phyloP scores from a whole-genome alignment of 495 filamentous ascomycete genomes.

The Hyaloscypha variabilis region DNA sequence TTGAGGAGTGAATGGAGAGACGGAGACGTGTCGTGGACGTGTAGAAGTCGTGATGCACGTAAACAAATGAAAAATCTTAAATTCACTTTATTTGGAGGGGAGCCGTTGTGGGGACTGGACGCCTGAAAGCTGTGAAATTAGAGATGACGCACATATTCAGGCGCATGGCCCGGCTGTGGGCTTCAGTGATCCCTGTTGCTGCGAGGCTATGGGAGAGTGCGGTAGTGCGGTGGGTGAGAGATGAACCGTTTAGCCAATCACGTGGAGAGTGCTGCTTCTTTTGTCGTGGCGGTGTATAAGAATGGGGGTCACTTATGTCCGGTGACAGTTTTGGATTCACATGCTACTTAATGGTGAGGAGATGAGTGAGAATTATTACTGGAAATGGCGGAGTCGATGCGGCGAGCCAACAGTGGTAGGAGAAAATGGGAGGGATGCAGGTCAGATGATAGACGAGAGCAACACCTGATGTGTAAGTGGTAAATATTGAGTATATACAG shows the following conservation, averaged over 20 bases:
- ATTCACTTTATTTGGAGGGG: not conserved
- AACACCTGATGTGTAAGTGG: not conserved
- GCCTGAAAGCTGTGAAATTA: not conserved
- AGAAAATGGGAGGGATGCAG: too few species aligned
- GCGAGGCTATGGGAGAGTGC: not conserved
- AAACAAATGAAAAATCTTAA: not conserved
- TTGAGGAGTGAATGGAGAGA: too few species aligned
- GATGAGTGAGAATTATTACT: not conserved
- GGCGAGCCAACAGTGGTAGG: too few species aligned
- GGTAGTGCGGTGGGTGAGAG: not conserved
- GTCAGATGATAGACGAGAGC: not conserved
- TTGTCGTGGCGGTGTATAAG: not conserved
- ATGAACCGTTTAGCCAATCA: not conserved
- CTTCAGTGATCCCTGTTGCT: not conserved
- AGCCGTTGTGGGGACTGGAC: not conserved
- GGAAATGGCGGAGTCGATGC: too few species aligned
- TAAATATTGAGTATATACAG: conserved; percentile 4
- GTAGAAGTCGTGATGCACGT: not conserved
- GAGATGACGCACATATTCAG: conserved; percentile 6
- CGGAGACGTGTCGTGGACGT: not conserved
- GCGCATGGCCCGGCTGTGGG: not conserved
- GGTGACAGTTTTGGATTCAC: not conserved
- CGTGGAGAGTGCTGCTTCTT: not conserved
- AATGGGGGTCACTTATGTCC: not conserved
- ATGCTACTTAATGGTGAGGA: not conserved